phyloP scores from a whole-genome alignment of 257 asterid genomes.

The Solanum gracilifrons region DNA sequence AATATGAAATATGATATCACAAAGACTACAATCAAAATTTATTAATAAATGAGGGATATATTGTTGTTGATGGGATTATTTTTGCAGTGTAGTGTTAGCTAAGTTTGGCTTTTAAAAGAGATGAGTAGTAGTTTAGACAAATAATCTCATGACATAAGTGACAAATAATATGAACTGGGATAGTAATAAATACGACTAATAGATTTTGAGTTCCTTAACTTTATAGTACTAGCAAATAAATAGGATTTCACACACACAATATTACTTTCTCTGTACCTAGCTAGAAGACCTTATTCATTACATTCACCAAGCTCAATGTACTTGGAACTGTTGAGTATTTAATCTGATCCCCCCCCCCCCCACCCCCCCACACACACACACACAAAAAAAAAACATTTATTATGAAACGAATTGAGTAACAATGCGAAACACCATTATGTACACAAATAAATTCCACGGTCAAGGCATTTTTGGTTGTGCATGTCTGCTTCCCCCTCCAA shows the following conservation, averaged over 20 bases:
- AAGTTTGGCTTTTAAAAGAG: no score
- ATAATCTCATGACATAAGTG: no score
- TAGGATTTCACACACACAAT: not conserved
- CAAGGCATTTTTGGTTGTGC: constrained; percentile 1
- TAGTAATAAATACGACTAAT: not conserved
- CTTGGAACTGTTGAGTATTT: not conserved
- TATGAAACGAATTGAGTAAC: not conserved
- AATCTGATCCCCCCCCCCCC: not conserved
- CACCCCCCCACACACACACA: no score
- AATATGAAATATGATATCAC: no score
- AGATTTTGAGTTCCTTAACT: not conserved
- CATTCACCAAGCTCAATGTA: not conserved
- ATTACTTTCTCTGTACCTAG: not conserved
- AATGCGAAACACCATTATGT: not conserved
- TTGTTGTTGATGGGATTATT: no score
- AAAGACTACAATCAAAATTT: no score
- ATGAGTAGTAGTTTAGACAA: no score
- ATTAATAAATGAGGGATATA: no score
- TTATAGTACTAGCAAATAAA: not conserved
- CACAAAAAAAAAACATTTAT: no score
- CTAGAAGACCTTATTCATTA: not conserved
- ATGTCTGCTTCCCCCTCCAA: constrained; percentile 4
- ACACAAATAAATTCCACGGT: not conserved
- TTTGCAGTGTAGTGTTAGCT: no score
- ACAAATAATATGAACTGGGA: not conserved